Conservation (phyloP, 805 yeast genomes). For the Wickerhamiella kazuoi region DNA sequence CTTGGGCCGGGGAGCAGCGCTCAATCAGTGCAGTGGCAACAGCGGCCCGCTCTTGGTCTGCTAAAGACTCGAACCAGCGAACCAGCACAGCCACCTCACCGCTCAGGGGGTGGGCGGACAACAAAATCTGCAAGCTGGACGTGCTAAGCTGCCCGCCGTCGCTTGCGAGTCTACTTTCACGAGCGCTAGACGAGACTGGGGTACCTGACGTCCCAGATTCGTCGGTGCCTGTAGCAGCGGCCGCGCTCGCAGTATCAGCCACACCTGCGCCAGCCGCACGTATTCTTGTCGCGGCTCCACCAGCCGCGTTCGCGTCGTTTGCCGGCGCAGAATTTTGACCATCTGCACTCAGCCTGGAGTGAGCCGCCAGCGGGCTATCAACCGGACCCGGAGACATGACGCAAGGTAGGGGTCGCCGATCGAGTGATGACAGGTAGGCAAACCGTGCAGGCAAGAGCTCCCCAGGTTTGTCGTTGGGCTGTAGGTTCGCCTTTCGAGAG, state of each 20-base stretch:
- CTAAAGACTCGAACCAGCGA: slow-evolving; percentile 25
- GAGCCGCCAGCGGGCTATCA: slow-evolving; percentile 16
- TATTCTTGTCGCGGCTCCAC: too few relatives aligned
- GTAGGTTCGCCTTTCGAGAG: too few relatives aligned
- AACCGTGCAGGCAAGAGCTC: too few relatives aligned
- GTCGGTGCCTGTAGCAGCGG: neutral
- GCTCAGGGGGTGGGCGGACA: slow-evolving; percentile 18
- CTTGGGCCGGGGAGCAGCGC: slow-evolving; percentile 11
- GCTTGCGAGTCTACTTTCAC: too few relatives aligned
- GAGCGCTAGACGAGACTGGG: slow-evolving; percentile 5
- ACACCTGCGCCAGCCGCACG: slow-evolving; percentile 10
- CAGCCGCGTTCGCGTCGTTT: too few relatives aligned
- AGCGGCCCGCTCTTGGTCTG: slow-evolving; percentile 23
- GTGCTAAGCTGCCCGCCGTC: slow-evolving; percentile 20
- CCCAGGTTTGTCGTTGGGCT: too few relatives aligned
- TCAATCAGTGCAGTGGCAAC: slow-evolving; percentile 23
- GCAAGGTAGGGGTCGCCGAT: too few relatives aligned
- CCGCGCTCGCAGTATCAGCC: slow-evolving; percentile 2
- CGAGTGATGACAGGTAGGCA: too few relatives aligned
- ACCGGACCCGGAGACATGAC: slow-evolving; percentile 13
- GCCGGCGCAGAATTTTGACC: too few relatives aligned
- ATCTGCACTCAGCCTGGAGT: slow-evolving; percentile 4
- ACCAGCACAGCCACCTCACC: slow-evolving; percentile 23
- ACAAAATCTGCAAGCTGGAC: slow-evolving; percentile 18
- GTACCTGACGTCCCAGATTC: neutral